phyloP scores from a whole-genome alignment of 2,329 filamentous ascomycete genomes.

The Calonectria ilicicola region DNA sequence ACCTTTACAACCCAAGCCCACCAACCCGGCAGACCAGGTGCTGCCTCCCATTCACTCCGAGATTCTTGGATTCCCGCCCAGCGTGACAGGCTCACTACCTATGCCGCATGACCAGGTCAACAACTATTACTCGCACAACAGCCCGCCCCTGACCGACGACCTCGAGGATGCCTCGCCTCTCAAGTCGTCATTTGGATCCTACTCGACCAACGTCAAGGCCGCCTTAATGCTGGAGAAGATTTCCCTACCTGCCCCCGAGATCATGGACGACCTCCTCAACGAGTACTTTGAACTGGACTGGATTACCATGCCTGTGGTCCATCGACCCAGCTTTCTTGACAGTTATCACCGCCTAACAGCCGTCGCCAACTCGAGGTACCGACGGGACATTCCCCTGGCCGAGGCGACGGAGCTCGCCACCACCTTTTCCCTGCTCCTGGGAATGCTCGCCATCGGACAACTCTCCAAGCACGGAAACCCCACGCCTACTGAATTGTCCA shows the following conservation, averaged over 20 bases:
- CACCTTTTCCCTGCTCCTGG: conserved; percentile 38
- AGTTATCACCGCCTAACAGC: conserved; percentile 43
- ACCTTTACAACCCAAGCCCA: conserved; percentile 31
- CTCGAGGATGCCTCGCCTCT: conserved; percentile 36
- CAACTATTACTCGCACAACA: conserved; percentile 36
- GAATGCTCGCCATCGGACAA: conserved; percentile 43
- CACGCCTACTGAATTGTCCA: conserved; percentile 11
- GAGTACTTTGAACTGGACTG: conserved; percentile 43
- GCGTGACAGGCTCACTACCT: conserved; percentile 27
- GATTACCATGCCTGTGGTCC: conserved; percentile 39
- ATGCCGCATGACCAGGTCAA: conserved; percentile 31
- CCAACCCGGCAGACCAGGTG: conserved; percentile 31
- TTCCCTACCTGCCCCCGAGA: conserved; percentile 35
- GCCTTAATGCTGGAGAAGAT: conserved; percentile 45
- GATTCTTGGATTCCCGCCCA: conserved; percentile 26
- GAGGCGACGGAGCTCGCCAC: conserved; percentile 42
- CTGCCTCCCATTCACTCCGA: conserved; percentile 39
- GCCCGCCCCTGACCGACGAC: conserved; percentile 43
- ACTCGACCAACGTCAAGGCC: conserved; percentile 43
- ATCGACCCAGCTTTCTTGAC: conserved; percentile 38
- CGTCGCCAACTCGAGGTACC: conserved; percentile 43
- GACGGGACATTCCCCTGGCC: conserved; percentile 41
- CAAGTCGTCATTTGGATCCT: conserved; percentile 42
- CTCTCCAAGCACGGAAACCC: conserved; percentile 29
- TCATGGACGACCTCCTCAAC: conserved; percentile 41